These are phyloP conservation scores for Lonicera japonica DNA, from an alignment of 129 eudicot species.

Conservation along the genomic window DNA sequence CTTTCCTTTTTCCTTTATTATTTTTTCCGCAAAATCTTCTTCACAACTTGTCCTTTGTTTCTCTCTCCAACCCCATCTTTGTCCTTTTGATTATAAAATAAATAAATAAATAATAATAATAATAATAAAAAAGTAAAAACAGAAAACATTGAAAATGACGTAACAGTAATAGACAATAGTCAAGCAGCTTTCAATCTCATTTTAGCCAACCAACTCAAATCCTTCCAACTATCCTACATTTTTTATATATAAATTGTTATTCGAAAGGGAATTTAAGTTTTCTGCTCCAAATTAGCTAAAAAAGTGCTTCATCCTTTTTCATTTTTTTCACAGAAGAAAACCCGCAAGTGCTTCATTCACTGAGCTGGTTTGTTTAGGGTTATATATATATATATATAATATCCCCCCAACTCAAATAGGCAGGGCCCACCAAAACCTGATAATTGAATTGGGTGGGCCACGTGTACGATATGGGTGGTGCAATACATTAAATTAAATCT, in stretches of 20 bases:
- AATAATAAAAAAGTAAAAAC: background rate
- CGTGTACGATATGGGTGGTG: slow-evolving; percentile 28
- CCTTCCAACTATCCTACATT: background rate
- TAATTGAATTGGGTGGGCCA: slow-evolving; percentile 29
- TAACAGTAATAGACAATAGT: slow-evolving; percentile 9
- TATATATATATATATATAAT: too few relatives aligned
- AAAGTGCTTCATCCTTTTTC: background rate
- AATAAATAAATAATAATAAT: background rate
- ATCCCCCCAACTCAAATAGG: slow-evolving; percentile 1
- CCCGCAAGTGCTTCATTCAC: background rate
- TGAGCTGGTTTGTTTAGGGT: background rate
- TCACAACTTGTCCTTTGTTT: background rate
- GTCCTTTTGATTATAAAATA: background rate
- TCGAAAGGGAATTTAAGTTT: background rate
- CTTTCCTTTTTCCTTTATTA: background rate
- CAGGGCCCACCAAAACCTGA: slow-evolving; percentile 16
- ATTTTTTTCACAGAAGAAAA: too few relatives aligned
- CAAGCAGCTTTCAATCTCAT: slow-evolving; percentile 16
- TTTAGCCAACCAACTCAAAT: background rate
- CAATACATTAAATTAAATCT: slow-evolving; percentile 6
- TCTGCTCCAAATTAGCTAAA: background rate
- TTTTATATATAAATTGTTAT: too few relatives aligned
- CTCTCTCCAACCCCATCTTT: background rate
- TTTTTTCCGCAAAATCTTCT: background rate
- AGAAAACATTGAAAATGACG: slow-evolving; percentile 20